A percentile compares a stretch with the other conserved stretches of the same genome.
Evolutionary conservation across 176 grass and related monocot genomes (phyloP).

Genomic region (Triticum monococcum): DNA sequence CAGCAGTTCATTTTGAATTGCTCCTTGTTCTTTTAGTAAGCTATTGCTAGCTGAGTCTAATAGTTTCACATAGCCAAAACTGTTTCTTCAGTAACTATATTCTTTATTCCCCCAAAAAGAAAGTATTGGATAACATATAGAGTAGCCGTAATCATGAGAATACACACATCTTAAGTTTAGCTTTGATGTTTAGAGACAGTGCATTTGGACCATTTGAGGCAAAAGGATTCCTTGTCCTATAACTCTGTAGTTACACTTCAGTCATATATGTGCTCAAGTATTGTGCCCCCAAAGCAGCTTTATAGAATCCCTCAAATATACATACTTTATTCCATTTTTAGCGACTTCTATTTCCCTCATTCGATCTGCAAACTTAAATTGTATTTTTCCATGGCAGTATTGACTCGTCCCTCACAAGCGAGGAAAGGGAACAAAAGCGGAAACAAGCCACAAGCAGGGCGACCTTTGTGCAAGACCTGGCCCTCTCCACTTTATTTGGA

Average conservation of each 20-base stretch:
- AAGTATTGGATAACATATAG: slow-evolving; percentile 2
- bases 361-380: background rate
- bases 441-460: slow-evolving; percentile 78
- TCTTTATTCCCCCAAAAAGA: background rate
- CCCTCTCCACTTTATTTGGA: slow-evolving; percentile 76
- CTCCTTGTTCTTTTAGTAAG: background rate
- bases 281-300: background rate
- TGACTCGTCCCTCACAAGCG: slow-evolving; percentile 66
- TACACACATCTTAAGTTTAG: background rate
- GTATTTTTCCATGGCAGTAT: slow-evolving; percentile 45
- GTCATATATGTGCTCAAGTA: background rate
- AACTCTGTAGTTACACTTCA: background rate
- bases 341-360: background rate
- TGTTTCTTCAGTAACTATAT: background rate
- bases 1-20: background rate
- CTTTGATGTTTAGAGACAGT: background rate
- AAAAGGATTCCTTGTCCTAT: background rate
- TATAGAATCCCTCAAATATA: background rate
- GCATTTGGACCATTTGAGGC: background rate
- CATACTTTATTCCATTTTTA: background rate
- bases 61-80: background rate
- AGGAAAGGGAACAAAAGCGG: slow-evolving; percentile 93
- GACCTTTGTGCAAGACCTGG: slow-evolving; percentile 73
- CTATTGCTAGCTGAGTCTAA: background rate
- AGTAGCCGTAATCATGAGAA: background rate